Conservation (phyloP, 2,329 filamentous ascomycete species). For the Stemphylium vesicarium region DNA sequence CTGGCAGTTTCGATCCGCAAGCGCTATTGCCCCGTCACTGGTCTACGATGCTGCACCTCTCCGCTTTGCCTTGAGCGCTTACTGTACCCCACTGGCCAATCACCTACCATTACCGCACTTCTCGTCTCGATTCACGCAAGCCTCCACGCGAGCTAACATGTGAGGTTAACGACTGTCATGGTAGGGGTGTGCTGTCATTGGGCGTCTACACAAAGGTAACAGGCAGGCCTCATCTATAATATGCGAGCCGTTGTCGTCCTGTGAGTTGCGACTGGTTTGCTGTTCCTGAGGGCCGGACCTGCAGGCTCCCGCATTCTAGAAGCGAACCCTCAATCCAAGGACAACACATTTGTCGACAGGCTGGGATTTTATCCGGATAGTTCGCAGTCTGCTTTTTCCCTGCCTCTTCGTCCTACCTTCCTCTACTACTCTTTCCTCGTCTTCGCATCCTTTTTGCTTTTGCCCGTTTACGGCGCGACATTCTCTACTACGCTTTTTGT, state of each 20-base stretch:
- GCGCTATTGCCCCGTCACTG: conserved; percentile 42
- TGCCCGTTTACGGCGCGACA: conserved; percentile 15
- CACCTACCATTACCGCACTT: conserved; percentile 7
- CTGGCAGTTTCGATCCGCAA: conserved; percentile 33
- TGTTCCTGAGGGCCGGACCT: conserved; percentile 30
- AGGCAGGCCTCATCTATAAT: conserved; percentile 26
- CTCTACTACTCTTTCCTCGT: conserved; percentile 6
- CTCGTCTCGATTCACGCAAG: conserved; percentile 25
- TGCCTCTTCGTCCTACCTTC: conserved; percentile 9
- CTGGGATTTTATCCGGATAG: conserved; percentile 8
- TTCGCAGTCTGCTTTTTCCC: conserved; percentile 8
- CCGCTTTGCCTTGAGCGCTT: conserved; percentile 30
- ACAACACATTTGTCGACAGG: conserved; percentile 20
- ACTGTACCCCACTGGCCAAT: conserved; percentile 26
- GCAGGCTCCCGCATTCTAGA: conserved; percentile 21
- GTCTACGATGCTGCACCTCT: conserved; percentile 28
- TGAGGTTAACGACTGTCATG: conserved; percentile 25
- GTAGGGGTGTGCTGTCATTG: conserved; percentile 27
- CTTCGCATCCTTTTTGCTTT: conserved; percentile 10
- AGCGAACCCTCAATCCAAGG: conserved; percentile 13
- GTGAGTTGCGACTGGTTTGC: conserved; percentile 28
- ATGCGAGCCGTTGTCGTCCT: conserved; percentile 24
- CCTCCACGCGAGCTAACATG: conserved; percentile 24
- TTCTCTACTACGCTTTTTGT: conserved; percentile 7
- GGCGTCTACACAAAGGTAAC: conserved; percentile 13